Base-by-base conservation (phyloP, 495 filamentous ascomycete genomes). In the Penicillium malachiteum region DNA sequence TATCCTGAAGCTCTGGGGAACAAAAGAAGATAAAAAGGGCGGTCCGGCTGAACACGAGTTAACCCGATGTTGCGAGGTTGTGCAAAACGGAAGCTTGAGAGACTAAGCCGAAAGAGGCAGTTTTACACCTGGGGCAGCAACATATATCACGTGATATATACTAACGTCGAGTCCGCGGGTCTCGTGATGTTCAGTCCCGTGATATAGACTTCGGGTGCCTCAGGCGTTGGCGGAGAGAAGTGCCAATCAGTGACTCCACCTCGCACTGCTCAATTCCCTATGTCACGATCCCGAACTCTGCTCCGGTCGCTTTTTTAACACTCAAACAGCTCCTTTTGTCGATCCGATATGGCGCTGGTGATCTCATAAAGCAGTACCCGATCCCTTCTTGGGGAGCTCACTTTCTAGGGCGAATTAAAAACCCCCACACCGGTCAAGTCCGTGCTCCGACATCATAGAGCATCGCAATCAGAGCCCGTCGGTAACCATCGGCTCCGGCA, bases 31-130 rank as follows among this genome's bases (percentile, higher is more conserved):
- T 61, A 49, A 64, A 63, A 62, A 65, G 64, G 63, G 66, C 63
- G 64, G 61, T 67, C 71, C 64, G 66, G 63, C 67, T 71, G 68
- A 74, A 68, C 66, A 66, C 64, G 66, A 73, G 69, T 62, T 73
- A 69, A 67, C 66, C 69, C 68, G 71, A 73, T 67, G 71, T 75
- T 72, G 66, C 64, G 71, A 75, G 65, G 68, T 76, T 75, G 73
- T 77, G 73, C 71, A 77, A 77, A 77, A 74, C 67, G 71, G 71
- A 44, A 75, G 69, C 69, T 74, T 60, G 62, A 34, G 21, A 34
- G 18, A 32, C 62, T 70, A 70, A 57, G 43, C 67, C 53, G 3
- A 10, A 61, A 59, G 33, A 49, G 59, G 61, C 0, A 58, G 8
- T 10, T 13, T 21, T 0, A 16, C 26, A 50, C 65, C 65, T 63